A percentile compares a stretch with the other conserved stretches of the same genome.
phyloP scores from a whole-genome alignment of 345 rosid genomes.

The Ailanthus altissimus region DNA sequence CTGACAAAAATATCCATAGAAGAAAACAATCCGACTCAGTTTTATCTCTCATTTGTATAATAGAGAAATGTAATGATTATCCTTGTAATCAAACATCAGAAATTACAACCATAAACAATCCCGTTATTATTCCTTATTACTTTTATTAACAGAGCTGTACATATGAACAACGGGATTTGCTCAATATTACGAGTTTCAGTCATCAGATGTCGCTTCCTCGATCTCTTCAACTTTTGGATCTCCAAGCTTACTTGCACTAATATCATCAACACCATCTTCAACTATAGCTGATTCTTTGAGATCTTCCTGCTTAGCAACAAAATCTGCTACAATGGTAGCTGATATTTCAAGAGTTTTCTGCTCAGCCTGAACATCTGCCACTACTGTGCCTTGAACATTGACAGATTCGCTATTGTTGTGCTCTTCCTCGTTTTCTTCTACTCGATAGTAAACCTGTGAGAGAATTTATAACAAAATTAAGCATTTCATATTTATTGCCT shows the following conservation, averaged over 20 bases:
- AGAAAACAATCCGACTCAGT: neutral
- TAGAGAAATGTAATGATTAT: neutral
- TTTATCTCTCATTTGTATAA: neutral
- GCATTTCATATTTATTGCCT: constrained; percentile 1
- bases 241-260: neutral
- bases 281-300: constrained; percentile 16
- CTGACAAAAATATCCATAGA: neutral
- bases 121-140: neutral
- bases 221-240: constrained; percentile 5
- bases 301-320: constrained; percentile 19
- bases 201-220: constrained; percentile 4
- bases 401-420: constrained; percentile 1
- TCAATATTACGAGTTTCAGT: neutral
- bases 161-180: neutral
- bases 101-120: constrained; percentile 4
- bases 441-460: constrained; percentile 56
- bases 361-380: constrained; percentile 16
- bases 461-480: constrained; percentile 1
- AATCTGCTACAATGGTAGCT: constrained; percentile 11
- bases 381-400: constrained; percentile 20
- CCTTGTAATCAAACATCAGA: neutral
- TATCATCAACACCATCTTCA: constrained; percentile 13
- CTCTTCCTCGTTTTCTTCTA: constrained; percentile 43
- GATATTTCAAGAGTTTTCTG: constrained; percentile 23
- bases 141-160: constrained; percentile 1